Conservation (phyloP, 2,329 filamentous ascomycete genomes). For the Cryphonectria carpinicola region DNA sequence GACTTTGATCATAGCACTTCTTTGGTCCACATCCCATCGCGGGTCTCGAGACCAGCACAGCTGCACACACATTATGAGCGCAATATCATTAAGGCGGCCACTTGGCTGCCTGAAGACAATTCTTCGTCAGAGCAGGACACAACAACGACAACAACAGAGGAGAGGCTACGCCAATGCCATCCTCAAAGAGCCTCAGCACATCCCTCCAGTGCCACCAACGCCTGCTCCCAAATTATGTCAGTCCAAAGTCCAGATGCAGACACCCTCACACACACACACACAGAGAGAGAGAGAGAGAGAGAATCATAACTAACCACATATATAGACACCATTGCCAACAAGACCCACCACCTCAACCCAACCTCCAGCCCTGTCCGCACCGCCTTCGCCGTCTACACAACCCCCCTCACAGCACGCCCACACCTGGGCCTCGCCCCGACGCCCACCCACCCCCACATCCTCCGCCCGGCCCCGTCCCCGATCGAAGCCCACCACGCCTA, state of each 20-base stretch:
- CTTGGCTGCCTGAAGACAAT: constrained; percentile 71
- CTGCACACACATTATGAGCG: constrained; percentile 55
- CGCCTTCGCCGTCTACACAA: constrained; percentile 54
- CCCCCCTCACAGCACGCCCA: constrained; percentile 23
- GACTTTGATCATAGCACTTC: constrained; percentile 28
- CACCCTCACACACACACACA: neutral
- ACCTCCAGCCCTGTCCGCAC: constrained; percentile 40
- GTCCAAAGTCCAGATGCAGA: constrained; percentile 2
- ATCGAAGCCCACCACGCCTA: constrained; percentile 67
- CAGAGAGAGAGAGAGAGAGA: too few relatives aligned
- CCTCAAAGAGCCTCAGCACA: constrained; percentile 19
- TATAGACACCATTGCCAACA: constrained; percentile 33
- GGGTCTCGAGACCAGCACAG: constrained; percentile 15
- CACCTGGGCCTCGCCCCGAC: constrained; percentile 14
- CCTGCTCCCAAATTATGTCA: constrained; percentile 39
- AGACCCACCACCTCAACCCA: constrained; percentile 37
- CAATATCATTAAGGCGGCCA: constrained; percentile 65
- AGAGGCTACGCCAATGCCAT: constrained; percentile 23
- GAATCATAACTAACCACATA: neutral
- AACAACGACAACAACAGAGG: constrained; percentile 47
- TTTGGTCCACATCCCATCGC: constrained; percentile 12
- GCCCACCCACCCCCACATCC: constrained; percentile 22
- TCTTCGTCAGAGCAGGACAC: constrained; percentile 57
- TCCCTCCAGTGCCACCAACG: constrained; percentile 33
- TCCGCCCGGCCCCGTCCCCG: constrained; percentile 51